Evolutionary conservation across 2,329 filamentous ascomycete species (phyloP), one percentile per base, ranked within the genome.

Genomic region (Rhinocladiella mackenziei): DNA sequence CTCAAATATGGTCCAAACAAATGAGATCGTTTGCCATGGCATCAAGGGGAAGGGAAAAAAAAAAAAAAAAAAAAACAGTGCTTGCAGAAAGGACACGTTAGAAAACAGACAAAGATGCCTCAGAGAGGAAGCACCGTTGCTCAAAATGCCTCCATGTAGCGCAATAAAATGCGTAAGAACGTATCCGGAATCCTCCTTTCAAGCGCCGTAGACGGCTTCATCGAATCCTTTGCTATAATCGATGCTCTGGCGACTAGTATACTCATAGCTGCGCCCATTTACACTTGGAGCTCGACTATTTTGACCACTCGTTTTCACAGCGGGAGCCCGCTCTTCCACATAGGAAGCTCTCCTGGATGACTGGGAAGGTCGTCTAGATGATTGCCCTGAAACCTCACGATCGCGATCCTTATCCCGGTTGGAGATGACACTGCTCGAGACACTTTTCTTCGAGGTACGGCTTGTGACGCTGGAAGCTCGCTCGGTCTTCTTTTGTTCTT

Each of bases 401-500:
- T 39, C 40, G 11, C 48, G 42, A 22, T 37, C 39, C 15, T 39
- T 43, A 4, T 36, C 31, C 15, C 31, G 37, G 20, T 18, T 44
- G 20, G 48, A 51, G 28, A 39, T 30, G 13, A 39, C 28, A 37
- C 44, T 46, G 32, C 51, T 54, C 15, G 48, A 41, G 15, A 44
- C 32, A 25, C 51, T 54, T 25, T 31, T 43, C 17, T 40, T 48
- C 10, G 51, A 54, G 18, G 20, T 31, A 18, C 46, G 44, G 35
- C 48, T 54, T 5, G 48, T 25, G 3, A 51, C 43, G 20, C 48
- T 51, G 2, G 51, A 48, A 19, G 51, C 51, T 5, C 48, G 45
- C 29, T 54, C 52, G 15, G 53, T 52, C 25, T 43, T 41, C 23
- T 40, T 51, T 23, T 50, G 49, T 31, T 54, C 52, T 31, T 38